Conservation (phyloP, 345 rosid genomes). For the Rhodamnia rubescens region DNA sequence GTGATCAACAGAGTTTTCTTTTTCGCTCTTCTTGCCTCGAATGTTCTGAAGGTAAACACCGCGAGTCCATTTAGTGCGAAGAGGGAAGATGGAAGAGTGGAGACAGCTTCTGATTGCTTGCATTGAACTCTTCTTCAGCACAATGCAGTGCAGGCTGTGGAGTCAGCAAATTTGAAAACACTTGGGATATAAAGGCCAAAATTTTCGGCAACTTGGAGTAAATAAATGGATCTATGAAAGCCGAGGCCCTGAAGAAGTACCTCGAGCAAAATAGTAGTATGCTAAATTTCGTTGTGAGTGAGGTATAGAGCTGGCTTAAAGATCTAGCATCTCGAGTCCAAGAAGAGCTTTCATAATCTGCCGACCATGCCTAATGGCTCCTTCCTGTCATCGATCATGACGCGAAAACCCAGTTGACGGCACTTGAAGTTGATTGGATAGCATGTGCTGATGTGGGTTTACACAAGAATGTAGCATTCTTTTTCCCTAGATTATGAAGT, state of each 20-base stretch:
- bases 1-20: neutral
- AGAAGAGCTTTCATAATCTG: neutral
- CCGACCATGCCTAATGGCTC: neutral
- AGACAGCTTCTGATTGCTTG: neutral
- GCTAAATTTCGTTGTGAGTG: neutral
- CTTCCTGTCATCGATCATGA: neutral
- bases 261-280: neutral
- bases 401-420: neutral
- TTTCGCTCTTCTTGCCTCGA: neutral
- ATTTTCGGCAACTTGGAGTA: neutral
- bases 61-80: neutral
- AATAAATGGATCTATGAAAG: neutral
- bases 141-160: neutral
- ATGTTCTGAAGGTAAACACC: neutral
- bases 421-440: neutral
- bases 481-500: neutral
- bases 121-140: neutral
- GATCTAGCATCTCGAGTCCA: neutral
- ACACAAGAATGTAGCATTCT: neutral
- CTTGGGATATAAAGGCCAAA: neutral
- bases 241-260: neutral
- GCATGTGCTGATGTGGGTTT: neutral
- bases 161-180: neutral
- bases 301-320: neutral
- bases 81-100: neutral